A percentile compares a stretch with the other conserved stretches of the same genome.
Conservation (phyloP, 1,284 basidiomycete species). For the Anthracocystis walkeri region DNA sequence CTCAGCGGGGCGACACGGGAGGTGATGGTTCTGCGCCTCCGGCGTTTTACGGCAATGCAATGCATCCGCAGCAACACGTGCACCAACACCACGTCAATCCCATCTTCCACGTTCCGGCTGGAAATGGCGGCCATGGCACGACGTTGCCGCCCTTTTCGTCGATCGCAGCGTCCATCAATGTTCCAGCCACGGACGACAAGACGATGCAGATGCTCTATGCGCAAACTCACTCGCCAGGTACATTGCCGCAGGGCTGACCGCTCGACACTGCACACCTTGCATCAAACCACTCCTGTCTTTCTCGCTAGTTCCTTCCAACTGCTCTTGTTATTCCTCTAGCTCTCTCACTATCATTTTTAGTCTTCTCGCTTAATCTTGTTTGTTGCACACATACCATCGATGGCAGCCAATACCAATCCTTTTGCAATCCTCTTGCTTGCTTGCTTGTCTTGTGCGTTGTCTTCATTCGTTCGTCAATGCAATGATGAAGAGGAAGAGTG, state of each 20-base stretch:
- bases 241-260: constrained; percentile 31
- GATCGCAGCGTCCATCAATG: constrained; percentile 52
- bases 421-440: neutral
- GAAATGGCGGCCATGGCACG: constrained; percentile 29
- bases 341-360: neutral
- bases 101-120: constrained; percentile 52
- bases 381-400: constrained; percentile 21
- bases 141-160: constrained; percentile 59
- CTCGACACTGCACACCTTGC: too few relatives aligned
- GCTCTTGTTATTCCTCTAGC: neutral
- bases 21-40: constrained; percentile 16
- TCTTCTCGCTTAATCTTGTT: constrained; percentile 27
- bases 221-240: constrained; percentile 29
- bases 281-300: too few relatives aligned
- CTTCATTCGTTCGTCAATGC: neutral
- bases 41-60: constrained; percentile 11
- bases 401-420: constrained; percentile 36
- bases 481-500: neutral
- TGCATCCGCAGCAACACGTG: constrained; percentile 24
- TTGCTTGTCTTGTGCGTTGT: neutral
- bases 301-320: neutral
- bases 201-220: constrained; percentile 40
- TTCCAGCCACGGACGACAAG: constrained; percentile 32
- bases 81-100: constrained; percentile 52
- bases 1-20: constrained; percentile 19